Evolutionary conservation across 2,329 filamentous ascomycete species (phyloP), one percentile per base, ranked within the genome.

Genomic region (Aspergillus melleus): DNA sequence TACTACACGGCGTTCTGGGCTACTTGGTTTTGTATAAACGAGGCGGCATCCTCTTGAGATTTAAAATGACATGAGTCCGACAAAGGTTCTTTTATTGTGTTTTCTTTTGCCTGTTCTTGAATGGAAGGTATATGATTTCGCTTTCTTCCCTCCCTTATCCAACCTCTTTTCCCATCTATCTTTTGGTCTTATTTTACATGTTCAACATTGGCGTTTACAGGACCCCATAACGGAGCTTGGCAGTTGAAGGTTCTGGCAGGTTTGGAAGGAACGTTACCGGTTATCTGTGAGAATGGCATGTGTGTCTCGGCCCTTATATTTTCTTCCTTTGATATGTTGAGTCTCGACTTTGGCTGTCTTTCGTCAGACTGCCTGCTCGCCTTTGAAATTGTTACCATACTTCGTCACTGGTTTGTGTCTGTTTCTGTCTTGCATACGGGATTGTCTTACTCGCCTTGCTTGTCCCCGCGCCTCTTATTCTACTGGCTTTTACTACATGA

Each of bases 181-280:
- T 54, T 55, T 49, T 24, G 53, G 42, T 56, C 51, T 26, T 26
- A 20, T 42, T 54, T 59, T 58, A 63, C 60, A 62, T 65, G 58
- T 63, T 66, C 55, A 61, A 63, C 56, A 65, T 63, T 58, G 65
- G 67, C 67, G 65, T 69, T 68, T 66, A 58, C 61, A 58, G 64
- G 61, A 66, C 16, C 36, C 16, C 63, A 60, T 55, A 66, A 63
- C 52, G 60, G 61, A 56, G 57, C 57, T 69, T 60, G 61, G 61
- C 62, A 65, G 61, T 59, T 57, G 59, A 61, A 50, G 53, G 60
- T 55, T 57, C 49, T 59, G 52, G 52, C 61, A 63, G 60, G 61
- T 59, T 63, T 44, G 49, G 53, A 64, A 54, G 61, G 49, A 47
- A 49, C 58, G 60, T 36, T 30, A 50, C 56, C 56, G 62, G 60